Evolutionary conservation across 345 rosid species (phyloP).

Genomic region (Ceriops decandra): DNA sequence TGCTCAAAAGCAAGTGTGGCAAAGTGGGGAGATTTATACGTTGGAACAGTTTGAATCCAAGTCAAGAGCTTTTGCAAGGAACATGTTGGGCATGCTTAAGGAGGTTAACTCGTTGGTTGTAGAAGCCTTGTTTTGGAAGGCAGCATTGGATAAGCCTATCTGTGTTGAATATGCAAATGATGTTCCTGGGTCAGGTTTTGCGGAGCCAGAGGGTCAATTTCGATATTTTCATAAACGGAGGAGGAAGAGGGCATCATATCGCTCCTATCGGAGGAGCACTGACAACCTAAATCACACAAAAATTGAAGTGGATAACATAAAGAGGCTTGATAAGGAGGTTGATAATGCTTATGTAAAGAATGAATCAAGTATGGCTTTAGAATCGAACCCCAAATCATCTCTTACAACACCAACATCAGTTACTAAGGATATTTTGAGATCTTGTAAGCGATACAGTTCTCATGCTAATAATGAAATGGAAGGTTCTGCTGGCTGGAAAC

Average conservation of each 20-base stretch:
- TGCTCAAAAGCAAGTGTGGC: slow-evolving; percentile 93
- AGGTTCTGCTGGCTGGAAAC: slow-evolving; percentile 99
- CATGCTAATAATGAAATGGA: slow-evolving; percentile 53
- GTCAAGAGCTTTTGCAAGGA: slow-evolving; percentile 69
- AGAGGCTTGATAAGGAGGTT: slow-evolving; percentile 18
- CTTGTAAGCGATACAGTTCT: slow-evolving; percentile 41
- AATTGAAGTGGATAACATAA: slow-evolving; percentile 25
- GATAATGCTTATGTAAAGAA: slow-evolving; percentile 25
- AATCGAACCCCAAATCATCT: slow-evolving; percentile 21
- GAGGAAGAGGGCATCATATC: slow-evolving; percentile 56
- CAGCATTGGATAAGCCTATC: slow-evolving; percentile 78
- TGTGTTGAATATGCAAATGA: slow-evolving; percentile 97
- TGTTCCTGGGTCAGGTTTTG: slow-evolving; percentile 96
- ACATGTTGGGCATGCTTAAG: slow-evolving; percentile 57
- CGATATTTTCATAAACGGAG: slow-evolving; percentile 60
- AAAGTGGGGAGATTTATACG: slow-evolving; percentile 90
- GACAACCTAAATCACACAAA: slow-evolving; percentile 32
- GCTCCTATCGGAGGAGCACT: slow-evolving; percentile 51
- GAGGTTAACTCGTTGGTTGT: slow-evolving; percentile 69
- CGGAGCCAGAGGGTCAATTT: slow-evolving; percentile 68
- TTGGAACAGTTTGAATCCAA: slow-evolving; percentile 92
- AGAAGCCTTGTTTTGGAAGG: slow-evolving; percentile 92
- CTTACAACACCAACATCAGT: slow-evolving; percentile 28
- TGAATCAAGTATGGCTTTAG: slow-evolving; percentile 22
- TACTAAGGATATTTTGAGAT: slow-evolving; percentile 31